These are phyloP conservation scores for Candida insectorum DNA, from an alignment of 805 yeast genomes.

Conservation along the genomic window DNA sequence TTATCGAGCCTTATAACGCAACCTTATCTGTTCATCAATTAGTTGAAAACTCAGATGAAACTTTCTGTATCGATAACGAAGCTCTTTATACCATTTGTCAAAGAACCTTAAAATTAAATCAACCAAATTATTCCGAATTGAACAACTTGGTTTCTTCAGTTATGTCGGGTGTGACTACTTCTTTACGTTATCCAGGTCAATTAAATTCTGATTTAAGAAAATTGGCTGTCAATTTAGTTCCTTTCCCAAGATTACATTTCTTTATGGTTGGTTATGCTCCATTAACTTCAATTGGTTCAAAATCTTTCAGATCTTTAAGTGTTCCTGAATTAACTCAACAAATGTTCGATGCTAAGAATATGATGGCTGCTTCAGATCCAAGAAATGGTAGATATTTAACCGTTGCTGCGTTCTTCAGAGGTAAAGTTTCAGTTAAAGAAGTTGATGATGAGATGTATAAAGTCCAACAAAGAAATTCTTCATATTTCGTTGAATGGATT, in stretches of 20 bases:
- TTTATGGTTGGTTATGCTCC: conserved; percentile 97
- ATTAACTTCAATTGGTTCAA: conserved; percentile 74
- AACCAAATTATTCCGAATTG: conserved; percentile 75
- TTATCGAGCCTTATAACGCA: conserved; percentile 93
- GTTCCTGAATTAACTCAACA: conserved; percentile 94
- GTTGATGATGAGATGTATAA: conserved; percentile 91
- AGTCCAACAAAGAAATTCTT: conserved; percentile 76
- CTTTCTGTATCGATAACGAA: conserved; percentile 93
- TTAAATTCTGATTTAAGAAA: conserved; percentile 89
- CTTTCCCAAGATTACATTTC: conserved; percentile 93
- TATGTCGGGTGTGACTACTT: conserved; percentile 94
- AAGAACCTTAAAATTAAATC: conserved; percentile 74
- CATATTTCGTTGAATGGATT: conserved; percentile 92
- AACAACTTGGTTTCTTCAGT: conserved; percentile 83
- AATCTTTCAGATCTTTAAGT: conserved; percentile 76
- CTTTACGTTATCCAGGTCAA: conserved; percentile 93
- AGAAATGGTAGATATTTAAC: conserved; percentile 87
- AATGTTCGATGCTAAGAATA: conserved; percentile 85
- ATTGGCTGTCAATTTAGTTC: conserved; percentile 90
- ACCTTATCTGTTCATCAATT: conserved; percentile 87
- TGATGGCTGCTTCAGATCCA: conserved; percentile 96
- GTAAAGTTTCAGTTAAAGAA: conserved; percentile 88
- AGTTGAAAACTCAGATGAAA: conserved; percentile 87
- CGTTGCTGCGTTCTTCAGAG: conserved; percentile 92
- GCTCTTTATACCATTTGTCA: conserved; percentile 89